phyloP scores from a whole-genome alignment of 768 basidiomycete species.

The Hypsizygus marmoreus region DNA sequence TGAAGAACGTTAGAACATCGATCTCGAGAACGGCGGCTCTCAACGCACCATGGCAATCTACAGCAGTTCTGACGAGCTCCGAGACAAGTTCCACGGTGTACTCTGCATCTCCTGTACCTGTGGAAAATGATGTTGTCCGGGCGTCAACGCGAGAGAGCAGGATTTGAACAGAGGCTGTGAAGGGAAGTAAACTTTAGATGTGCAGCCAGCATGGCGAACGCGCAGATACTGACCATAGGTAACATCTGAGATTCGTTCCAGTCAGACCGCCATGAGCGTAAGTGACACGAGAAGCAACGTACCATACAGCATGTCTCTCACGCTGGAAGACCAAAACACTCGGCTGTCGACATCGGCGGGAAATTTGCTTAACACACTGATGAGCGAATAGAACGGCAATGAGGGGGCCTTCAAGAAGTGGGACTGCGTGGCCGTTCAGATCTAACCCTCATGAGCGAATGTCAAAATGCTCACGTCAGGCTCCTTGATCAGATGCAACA shows the following conservation, averaged over 20 bases:
- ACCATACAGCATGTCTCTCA: constrained; percentile 73
- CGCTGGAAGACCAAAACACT: constrained; percentile 66
- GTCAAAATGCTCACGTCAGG: constrained; percentile 63
- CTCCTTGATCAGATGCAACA: constrained; percentile 71
- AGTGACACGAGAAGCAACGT: constrained; percentile 22
- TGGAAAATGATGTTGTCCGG: constrained; percentile 31
- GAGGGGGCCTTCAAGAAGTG: constrained; percentile 87
- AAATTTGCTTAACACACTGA: constrained; percentile 76
- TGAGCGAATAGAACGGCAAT: constrained; percentile 78
- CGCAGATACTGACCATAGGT: constrained; percentile 31
- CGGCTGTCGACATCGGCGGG: constrained; percentile 75
- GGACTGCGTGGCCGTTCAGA: constrained; percentile 47
- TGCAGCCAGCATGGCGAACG: background rate
- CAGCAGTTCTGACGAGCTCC: constrained; percentile 49
- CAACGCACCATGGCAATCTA: constrained; percentile 59
- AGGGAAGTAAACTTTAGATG: constrained; percentile 9
- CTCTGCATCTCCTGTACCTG: constrained; percentile 35
- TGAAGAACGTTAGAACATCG: constrained; percentile 2
- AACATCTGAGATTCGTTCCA: constrained; percentile 32
- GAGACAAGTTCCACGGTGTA: constrained; percentile 39
- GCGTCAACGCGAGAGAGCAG: constrained; percentile 51
- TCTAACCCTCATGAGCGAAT: background rate
- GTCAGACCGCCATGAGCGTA: background rate
- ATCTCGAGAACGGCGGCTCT: background rate
- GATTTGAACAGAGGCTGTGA: constrained; percentile 55